Conservation (phyloP, 352 stramenopile species). For the Globisporangium rhizosaccharum region DNA sequence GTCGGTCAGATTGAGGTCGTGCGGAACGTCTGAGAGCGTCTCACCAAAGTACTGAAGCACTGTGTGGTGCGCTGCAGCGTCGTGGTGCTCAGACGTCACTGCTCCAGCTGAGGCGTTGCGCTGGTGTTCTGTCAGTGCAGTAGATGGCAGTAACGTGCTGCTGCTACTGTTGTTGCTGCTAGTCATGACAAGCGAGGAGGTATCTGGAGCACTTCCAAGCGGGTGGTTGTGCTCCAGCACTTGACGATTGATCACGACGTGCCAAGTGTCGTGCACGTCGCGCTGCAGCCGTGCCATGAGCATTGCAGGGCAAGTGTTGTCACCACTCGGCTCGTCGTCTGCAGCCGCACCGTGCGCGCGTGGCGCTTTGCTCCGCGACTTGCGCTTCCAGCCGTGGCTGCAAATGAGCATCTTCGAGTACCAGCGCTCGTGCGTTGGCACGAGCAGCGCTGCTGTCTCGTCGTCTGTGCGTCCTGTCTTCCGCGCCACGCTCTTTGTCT, state of each 20-base stretch:
- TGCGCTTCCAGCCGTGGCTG: slow-evolving; percentile 68
- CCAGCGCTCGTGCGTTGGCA: slow-evolving; percentile 57
- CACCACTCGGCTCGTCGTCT: background rate
- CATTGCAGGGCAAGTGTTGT: slow-evolving; percentile 51
- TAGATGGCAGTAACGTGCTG: background rate
- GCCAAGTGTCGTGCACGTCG: slow-evolving; percentile 55
- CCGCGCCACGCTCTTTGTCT: slow-evolving; percentile 30
- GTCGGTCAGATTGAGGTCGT: background rate
- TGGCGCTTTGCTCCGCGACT: slow-evolving; percentile 37
- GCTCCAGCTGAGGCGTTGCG: no score
- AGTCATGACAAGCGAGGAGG: background rate
- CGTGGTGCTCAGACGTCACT: no score
- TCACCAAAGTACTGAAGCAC: slow-evolving; percentile 1
- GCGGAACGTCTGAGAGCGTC: background rate
- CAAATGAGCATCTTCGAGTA: slow-evolving; percentile 79
- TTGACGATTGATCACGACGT: slow-evolving; percentile 66
- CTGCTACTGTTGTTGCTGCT: background rate
- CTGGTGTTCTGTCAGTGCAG: no score
- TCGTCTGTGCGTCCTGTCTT: slow-evolving; percentile 29
- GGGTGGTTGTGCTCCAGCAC: slow-evolving; percentile 58
- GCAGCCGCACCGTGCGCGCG: slow-evolving; percentile 1
- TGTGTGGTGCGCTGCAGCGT: background rate
- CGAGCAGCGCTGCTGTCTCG: slow-evolving; percentile 25
- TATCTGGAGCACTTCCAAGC: slow-evolving; percentile 4
- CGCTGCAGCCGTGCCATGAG: slow-evolving; percentile 61